A percentile compares a stretch with the other conserved stretches of the same genome.
Conservation (phyloP, 2,329 filamentous ascomycete species). For the Exophiala lecanii-corni region DNA sequence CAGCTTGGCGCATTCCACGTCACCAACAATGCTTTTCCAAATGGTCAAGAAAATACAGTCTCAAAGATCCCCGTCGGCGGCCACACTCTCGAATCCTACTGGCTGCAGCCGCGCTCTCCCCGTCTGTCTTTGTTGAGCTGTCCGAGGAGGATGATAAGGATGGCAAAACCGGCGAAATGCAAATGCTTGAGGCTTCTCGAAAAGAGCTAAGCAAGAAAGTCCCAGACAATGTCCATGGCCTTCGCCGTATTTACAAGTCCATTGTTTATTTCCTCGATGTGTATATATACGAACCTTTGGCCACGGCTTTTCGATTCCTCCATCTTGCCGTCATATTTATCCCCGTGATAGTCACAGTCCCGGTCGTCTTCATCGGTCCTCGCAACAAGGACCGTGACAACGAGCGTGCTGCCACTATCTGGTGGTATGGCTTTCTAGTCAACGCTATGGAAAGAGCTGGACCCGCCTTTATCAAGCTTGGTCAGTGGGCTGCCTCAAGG, state of each 20-base stretch:
- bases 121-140: slow-evolving; percentile 56
- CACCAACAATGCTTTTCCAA: slow-evolving; percentile 21
- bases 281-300: slow-evolving; percentile 66
- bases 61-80: slow-evolving; percentile 27
- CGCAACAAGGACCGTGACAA: slow-evolving; percentile 61
- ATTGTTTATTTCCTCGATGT: slow-evolving; percentile 64
- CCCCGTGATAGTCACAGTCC: slow-evolving; percentile 76
- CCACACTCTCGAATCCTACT: slow-evolving; percentile 31
- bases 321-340: slow-evolving; percentile 86
- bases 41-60: slow-evolving; percentile 25
- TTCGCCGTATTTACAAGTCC: slow-evolving; percentile 55
- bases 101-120: slow-evolving; percentile 48
- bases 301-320: slow-evolving; percentile 80
- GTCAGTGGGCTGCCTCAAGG: slow-evolving; percentile 96
- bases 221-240: slow-evolving; percentile 55
- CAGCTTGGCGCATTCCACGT: slow-evolving; percentile 23
- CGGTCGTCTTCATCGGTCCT: slow-evolving; percentile 72
- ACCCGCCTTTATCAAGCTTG: slow-evolving; percentile 96
- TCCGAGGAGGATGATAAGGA: slow-evolving; percentile 47
- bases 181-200: slow-evolving; percentile 80
- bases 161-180: slow-evolving; percentile 68
- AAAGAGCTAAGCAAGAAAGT: slow-evolving; percentile 70
- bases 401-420: slow-evolving; percentile 75
- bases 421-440: slow-evolving; percentile 92
- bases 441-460: slow-evolving; percentile 86